These are phyloP conservation scores for Marasmius tenuissimus DNA, from an alignment of 1,284 basidiomycete genomes.

Conservation along the genomic window DNA sequence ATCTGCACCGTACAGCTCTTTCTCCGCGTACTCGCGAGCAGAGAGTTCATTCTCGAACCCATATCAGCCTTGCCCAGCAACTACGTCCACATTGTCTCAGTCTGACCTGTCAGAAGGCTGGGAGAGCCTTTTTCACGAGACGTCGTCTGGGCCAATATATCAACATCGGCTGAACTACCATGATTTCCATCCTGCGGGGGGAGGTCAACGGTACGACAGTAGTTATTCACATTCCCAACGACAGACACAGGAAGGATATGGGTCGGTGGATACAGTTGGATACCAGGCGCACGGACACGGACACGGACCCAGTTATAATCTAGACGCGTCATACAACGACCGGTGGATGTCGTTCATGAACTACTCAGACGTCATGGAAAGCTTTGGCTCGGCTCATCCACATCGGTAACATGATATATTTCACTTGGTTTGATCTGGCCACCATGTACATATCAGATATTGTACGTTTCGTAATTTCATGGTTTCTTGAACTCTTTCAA, in stretches of 20 bases:
- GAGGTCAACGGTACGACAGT: neutral
- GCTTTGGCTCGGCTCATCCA: neutral
- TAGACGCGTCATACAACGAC: neutral
- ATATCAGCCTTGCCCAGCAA: neutral
- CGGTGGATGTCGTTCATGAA: neutral
- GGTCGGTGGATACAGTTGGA: neutral
- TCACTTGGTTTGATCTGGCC: neutral
- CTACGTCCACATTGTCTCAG: neutral
- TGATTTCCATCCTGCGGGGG: conserved; percentile 8
- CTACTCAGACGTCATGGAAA: neutral
- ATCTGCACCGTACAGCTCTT: too few relatives aligned
- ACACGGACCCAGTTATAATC: neutral
- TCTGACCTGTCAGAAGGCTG: conserved; percentile 24
- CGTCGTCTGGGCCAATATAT: conserved; percentile 21
- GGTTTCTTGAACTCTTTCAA: conserved; percentile 61
- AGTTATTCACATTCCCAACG: neutral
- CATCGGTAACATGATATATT: neutral
- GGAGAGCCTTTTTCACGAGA: conserved; percentile 38
- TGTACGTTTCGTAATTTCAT: neutral
- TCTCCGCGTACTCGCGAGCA: neutral
- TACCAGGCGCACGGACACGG: neutral
- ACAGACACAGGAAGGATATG: neutral
- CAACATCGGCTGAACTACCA: neutral
- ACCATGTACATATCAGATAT: neutral
- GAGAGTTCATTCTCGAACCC: neutral